Percentiles rank a stretch among this genome's conserved stretches.
Conservation (phyloP, 2,329 filamentous ascomycete species). For the Colletotrichum filicis region DNA sequence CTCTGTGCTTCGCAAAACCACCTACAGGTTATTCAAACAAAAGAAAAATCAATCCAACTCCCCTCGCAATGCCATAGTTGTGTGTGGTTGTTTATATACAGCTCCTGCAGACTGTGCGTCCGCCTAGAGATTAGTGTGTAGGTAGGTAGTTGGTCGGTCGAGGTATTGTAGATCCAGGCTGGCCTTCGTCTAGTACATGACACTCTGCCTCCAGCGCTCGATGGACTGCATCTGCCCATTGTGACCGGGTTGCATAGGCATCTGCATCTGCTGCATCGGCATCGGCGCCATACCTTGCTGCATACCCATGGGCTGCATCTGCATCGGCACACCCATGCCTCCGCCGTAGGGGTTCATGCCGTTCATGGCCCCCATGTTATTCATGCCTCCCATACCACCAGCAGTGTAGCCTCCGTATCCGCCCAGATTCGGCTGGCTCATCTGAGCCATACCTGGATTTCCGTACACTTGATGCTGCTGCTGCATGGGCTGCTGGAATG, state of each 20-base stretch:
- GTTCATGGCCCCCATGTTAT: slow-evolving; percentile 34
- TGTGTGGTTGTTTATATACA: slow-evolving; percentile 6
- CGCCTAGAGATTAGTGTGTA: neutral
- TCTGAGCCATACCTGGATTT: slow-evolving; percentile 18
- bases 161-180: too few species aligned
- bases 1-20: neutral
- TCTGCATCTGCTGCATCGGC: slow-evolving; percentile 37
- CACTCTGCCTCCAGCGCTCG: slow-evolving; percentile 55
- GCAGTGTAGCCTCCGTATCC: slow-evolving; percentile 20
- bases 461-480: slow-evolving; percentile 36
- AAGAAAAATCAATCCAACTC: slow-evolving; percentile 26
- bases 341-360: slow-evolving; percentile 35
- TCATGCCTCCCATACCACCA: slow-evolving; percentile 37
- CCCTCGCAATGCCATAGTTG: slow-evolving; percentile 29
- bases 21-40: neutral
- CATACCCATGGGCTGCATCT: slow-evolving; percentile 28
- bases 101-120: neutral
- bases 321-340: slow-evolving; percentile 38
- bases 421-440: slow-evolving; percentile 18
- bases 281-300: slow-evolving; percentile 36
- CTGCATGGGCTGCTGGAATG: slow-evolving; percentile 20
- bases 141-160: neutral
- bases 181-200: slow-evolving; percentile 37
- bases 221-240: slow-evolving; percentile 34
- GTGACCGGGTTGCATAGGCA: slow-evolving; percentile 33